Evolutionary conservation across 805 yeast species (phyloP).

Genomic region (Metschnikowia cubensis): DNA sequence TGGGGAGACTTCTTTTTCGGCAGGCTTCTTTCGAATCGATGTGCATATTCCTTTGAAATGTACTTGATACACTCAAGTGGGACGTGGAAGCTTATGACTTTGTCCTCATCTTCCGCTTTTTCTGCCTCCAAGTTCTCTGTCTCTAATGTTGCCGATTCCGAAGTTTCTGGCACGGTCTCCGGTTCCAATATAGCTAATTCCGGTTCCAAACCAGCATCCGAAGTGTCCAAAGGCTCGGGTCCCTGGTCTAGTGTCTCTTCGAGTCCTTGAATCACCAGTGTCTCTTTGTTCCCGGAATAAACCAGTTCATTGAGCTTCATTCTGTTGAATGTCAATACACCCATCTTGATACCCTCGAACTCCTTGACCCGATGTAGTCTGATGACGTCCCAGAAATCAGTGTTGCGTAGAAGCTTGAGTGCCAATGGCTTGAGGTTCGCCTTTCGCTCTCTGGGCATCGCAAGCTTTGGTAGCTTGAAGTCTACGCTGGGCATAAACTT

Average conservation of each 20-base stretch:
- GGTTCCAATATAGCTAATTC: background rate
- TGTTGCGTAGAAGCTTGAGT: constrained; percentile 12
- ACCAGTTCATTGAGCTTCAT: constrained; percentile 14
- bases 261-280: background rate
- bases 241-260: too few relatives aligned
- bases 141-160: too few relatives aligned
- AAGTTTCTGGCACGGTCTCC: too few relatives aligned
- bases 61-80: constrained; percentile 20
- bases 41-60: constrained; percentile 15
- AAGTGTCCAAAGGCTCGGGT: background rate
- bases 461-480: background rate
- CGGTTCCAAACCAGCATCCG: background rate
- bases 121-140: too few relatives aligned
- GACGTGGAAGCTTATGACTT: constrained; percentile 7
- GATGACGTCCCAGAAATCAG: constrained; percentile 9
- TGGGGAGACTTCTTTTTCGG: constrained; percentile 14
- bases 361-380: constrained; percentile 11
- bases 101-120: constrained; percentile 8
- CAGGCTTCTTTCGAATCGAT: constrained; percentile 8
- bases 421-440: constrained; percentile 14
- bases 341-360: constrained; percentile 9
- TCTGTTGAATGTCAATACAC: constrained; percentile 16
- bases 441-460: constrained; percentile 17
- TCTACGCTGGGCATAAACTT: constrained; percentile 2
- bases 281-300: constrained; percentile 6